Evolutionary conservation across 257 asterid species (phyloP).

Genomic region (Phtheirospermum japonicum): DNA sequence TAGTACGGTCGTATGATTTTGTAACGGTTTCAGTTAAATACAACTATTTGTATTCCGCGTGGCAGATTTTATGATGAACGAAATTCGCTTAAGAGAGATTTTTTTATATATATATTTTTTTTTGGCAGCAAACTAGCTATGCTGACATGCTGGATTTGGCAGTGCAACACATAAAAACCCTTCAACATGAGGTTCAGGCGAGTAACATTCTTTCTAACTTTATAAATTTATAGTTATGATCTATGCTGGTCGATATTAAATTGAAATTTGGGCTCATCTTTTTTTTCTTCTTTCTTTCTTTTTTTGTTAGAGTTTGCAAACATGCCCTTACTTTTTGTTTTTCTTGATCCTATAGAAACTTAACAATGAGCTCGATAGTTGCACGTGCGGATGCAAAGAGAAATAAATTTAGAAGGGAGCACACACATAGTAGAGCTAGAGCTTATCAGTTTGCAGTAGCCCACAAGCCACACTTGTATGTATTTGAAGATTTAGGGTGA

Average conservation of each 20-base stretch:
- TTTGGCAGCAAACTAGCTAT: slow-evolving; percentile 91
- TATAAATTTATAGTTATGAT: neutral
- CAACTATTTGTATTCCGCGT: neutral
- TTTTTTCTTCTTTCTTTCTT: neutral
- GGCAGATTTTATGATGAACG: too few relatives aligned
- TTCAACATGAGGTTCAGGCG: slow-evolving; percentile 77
- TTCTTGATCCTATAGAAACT: slow-evolving; percentile 44
- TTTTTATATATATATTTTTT: too few relatives aligned
- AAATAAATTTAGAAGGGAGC: neutral
- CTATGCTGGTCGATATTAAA: neutral
- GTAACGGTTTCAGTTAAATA: too few relatives aligned
- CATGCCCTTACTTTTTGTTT: neutral
- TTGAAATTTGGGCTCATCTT: neutral
- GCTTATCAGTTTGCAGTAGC: neutral
- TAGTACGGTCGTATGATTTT: too few relatives aligned
- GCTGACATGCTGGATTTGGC: slow-evolving; percentile 97
- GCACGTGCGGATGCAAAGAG: slow-evolving; percentile 76
- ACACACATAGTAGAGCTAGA: neutral
- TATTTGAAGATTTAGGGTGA: neutral
- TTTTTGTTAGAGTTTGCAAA: too few relatives aligned
- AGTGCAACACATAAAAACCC: slow-evolving; percentile 76
- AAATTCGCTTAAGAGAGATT: neutral
- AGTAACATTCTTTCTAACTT: slow-evolving; percentile 14
- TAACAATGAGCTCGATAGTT: slow-evolving; percentile 58
- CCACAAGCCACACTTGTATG: neutral